Evolutionary conservation across 768 basidiomycete species (phyloP).

Genomic region (Calocybe gangraenosa): DNA sequence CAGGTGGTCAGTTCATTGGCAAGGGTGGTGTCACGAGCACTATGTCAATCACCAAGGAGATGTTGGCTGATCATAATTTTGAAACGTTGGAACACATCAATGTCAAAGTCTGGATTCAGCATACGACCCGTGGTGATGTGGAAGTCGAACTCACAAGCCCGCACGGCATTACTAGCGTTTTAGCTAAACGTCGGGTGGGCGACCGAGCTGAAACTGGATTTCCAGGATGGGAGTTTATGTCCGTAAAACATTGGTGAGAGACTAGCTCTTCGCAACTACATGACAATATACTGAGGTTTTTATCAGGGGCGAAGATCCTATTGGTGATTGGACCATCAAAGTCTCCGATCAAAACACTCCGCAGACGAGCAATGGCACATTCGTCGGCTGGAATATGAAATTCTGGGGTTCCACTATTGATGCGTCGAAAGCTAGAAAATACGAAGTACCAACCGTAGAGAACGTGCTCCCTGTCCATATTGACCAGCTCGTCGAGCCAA

Average conservation of each 20-base stretch:
- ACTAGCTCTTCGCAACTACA: constrained; percentile 1
- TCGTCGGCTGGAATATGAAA: constrained; percentile 89
- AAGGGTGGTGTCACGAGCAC: constrained; percentile 60
- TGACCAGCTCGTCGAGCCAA: constrained; percentile 30
- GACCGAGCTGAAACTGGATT: constrained; percentile 71
- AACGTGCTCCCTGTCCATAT: constrained; percentile 44
- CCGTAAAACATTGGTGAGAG: constrained; percentile 94
- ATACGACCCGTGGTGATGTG: constrained; percentile 82
- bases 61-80: constrained; percentile 71
- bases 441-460: constrained; percentile 52
- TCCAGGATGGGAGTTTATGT: constrained; percentile 98
- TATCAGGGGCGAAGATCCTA: constrained; percentile 84
- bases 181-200: constrained; percentile 65
- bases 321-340: constrained; percentile 86
- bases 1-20: constrained; percentile 64
- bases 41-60: constrained; percentile 61
- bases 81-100: constrained; percentile 91
- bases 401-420: constrained; percentile 90
- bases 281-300: constrained; percentile 14
- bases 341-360: constrained; percentile 74
- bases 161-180: constrained; percentile 76
- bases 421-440: constrained; percentile 57
- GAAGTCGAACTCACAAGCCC: constrained; percentile 89
- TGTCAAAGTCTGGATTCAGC: constrained; percentile 90
- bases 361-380: constrained; percentile 52